Conservation (phyloP, 176 grass and related monocot species). For the Musa troglodytarum region DNA sequence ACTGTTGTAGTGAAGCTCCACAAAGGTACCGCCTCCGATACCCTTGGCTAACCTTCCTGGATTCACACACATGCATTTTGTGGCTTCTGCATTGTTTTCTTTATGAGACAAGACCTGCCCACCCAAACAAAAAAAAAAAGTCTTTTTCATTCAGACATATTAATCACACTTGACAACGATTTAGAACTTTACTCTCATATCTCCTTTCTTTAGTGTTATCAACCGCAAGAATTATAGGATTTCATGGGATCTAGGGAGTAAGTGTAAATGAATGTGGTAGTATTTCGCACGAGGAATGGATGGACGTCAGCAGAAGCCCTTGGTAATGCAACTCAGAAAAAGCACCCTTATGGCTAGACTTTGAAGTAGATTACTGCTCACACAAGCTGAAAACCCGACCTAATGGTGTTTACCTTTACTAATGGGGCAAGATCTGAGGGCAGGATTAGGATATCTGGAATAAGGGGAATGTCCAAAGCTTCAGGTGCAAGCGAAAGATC, state of each 20-base stretch:
- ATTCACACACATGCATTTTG: slow-evolving; percentile 60
- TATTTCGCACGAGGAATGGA: background rate
- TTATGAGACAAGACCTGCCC: slow-evolving; percentile 47
- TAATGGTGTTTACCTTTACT: slow-evolving; percentile 54
- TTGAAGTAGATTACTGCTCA: background rate
- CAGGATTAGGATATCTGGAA: slow-evolving; percentile 75
- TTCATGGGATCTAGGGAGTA: background rate
- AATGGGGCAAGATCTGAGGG: slow-evolving; percentile 91
- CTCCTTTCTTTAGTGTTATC: background rate
- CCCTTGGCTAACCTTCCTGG: slow-evolving; percentile 85
- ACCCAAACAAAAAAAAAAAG: slow-evolving; percentile 9
- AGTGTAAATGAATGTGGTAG: background rate
- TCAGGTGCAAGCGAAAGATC: slow-evolving; percentile 72
- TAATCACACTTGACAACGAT: too few species aligned
- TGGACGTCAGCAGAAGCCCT: background rate
- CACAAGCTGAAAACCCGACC: background rate
- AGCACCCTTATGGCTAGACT: too few species aligned
- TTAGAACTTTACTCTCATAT: background rate
- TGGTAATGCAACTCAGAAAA: background rate
- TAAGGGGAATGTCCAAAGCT: slow-evolving; percentile 50
- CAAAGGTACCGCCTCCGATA: slow-evolving; percentile 82
- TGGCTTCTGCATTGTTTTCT: slow-evolving; percentile 28
- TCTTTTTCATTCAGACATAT: background rate
- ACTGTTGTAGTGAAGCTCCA: slow-evolving; percentile 63
- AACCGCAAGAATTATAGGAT: background rate